Percentiles rank a stretch among this genome's conserved stretches.
phyloP scores from a whole-genome alignment of 2,329 filamentous ascomycete species.

The Alternaria brassicae region DNA sequence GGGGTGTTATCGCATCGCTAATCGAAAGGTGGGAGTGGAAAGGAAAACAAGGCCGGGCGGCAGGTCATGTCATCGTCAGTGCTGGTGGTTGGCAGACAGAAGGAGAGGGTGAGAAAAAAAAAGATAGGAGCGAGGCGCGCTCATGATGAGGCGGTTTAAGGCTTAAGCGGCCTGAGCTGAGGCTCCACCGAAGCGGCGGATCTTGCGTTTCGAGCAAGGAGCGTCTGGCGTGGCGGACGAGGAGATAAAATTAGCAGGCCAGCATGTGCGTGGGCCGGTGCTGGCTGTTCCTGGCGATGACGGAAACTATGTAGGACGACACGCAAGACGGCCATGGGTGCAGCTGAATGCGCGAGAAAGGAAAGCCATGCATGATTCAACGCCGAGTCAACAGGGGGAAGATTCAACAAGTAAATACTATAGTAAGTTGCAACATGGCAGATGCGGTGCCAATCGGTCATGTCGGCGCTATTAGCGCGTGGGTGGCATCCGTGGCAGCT shows the following conservation, averaged over 20 bases:
- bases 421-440: background rate
- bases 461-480: background rate
- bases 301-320: background rate
- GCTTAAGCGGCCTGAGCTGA: constrained; percentile 12
- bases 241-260: constrained; percentile 19
- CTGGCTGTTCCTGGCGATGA: constrained; percentile 1
- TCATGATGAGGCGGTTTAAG: constrained; percentile 8
- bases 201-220: constrained; percentile 10
- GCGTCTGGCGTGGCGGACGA: constrained; percentile 10
- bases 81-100: background rate
- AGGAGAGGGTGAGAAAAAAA: constrained; percentile 5
- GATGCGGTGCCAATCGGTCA: background rate
- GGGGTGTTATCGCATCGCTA: constrained; percentile 19
- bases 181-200: constrained; percentile 14
- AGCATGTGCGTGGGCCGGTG: constrained; percentile 4
- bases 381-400: constrained; percentile 1
- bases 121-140: constrained; percentile 17
- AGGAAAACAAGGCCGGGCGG: background rate
- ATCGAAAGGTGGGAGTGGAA: background rate
- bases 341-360: background rate
- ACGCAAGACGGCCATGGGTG: constrained; percentile 1
- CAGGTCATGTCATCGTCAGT: constrained; percentile 20
- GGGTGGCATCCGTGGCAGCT: background rate
- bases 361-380: background rate
- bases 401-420: background rate